Evolutionary conservation across 2,329 filamentous ascomycete genomes (phyloP).

Genomic region (Arthrobotrys conoides): DNA sequence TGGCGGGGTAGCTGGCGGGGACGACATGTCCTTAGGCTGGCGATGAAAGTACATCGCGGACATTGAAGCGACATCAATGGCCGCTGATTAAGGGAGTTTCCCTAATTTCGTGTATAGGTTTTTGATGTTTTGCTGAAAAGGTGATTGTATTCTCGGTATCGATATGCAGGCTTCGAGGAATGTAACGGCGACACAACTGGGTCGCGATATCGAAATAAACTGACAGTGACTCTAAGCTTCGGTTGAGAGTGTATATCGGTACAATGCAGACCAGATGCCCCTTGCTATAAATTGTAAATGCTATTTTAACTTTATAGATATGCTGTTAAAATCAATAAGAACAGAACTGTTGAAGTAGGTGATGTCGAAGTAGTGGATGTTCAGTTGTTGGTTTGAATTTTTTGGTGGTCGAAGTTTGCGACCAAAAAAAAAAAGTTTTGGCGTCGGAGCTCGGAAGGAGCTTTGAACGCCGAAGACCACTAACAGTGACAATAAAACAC

Average conservation of each 20-base stretch:
- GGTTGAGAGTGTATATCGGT: neutral
- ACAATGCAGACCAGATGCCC: neutral
- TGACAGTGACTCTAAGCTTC: neutral
- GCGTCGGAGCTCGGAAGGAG: conserved; percentile 15
- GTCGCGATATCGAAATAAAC: neutral
- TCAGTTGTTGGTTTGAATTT: neutral
- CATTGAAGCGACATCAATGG: conserved; percentile 57
- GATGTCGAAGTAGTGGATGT: conserved; percentile 11
- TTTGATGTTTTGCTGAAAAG: neutral
- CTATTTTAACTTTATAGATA: neutral
- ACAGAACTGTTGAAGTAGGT: conserved; percentile 7
- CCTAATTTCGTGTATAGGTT: neutral
- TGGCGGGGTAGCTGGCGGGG: conserved; percentile 43
- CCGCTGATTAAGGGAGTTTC: neutral
- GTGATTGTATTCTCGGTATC: neutral
- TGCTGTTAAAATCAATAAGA: neutral
- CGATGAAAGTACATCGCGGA: conserved; percentile 45
- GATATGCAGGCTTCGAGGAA: neutral
- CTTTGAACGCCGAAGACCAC: conserved; percentile 1
- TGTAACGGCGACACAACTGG: neutral
- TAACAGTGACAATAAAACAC: neutral
- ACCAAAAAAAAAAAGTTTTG: conserved; percentile 24
- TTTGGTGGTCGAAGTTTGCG: conserved; percentile 14
- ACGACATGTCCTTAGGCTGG: conserved; percentile 21
- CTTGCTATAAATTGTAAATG: neutral